Conservation (phyloP, 352 stramenopile genomes). For the Globisporangium nodosum region DNA sequence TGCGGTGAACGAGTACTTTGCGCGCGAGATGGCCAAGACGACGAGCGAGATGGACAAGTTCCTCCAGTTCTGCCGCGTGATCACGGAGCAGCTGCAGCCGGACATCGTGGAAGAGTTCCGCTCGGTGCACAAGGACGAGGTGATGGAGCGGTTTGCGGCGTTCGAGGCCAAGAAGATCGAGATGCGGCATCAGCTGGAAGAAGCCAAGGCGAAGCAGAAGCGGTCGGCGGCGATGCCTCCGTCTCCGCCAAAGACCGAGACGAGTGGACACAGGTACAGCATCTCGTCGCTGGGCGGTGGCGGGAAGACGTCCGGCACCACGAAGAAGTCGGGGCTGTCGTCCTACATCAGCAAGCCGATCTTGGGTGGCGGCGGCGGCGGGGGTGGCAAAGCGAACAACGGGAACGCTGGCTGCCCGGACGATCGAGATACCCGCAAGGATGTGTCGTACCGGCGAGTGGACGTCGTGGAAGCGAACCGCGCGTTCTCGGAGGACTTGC, state of each 20-base stretch:
- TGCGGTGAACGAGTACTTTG: conserved; percentile 77
- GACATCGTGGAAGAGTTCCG: conserved; percentile 71
- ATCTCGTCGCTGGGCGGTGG: conserved; percentile 29
- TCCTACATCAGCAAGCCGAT: conserved; percentile 68
- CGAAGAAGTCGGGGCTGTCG: conserved; percentile 26
- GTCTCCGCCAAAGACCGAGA: conserved; percentile 53
- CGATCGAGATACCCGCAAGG: conserved; percentile 35
- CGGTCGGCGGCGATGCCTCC: conserved; percentile 33
- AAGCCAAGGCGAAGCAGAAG: conserved; percentile 49
- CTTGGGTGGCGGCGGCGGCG: conserved; percentile 22
- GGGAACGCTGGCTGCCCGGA: conserved; percentile 17
- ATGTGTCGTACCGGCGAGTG: conserved; percentile 63
- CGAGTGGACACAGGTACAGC: conserved; percentile 28
- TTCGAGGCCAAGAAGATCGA: conserved; percentile 85
- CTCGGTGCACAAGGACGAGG: conserved; percentile 72
- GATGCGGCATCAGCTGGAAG: conserved; percentile 76
- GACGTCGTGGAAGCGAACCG: conserved; percentile 66
- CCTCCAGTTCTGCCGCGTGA: conserved; percentile 49
- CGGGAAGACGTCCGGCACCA: conserved; percentile 16
- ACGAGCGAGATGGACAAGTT: conserved; percentile 67
- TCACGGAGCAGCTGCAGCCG: conserved; percentile 67
- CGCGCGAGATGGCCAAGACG: conserved; percentile 61
- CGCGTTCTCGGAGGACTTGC: conserved; percentile 53
- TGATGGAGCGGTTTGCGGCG: conserved; percentile 72
- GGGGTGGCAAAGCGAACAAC: not conserved